Evolutionary conservation across 768 basidiomycete genomes (phyloP).

Genomic region (Hirschioporus abietinus): DNA sequence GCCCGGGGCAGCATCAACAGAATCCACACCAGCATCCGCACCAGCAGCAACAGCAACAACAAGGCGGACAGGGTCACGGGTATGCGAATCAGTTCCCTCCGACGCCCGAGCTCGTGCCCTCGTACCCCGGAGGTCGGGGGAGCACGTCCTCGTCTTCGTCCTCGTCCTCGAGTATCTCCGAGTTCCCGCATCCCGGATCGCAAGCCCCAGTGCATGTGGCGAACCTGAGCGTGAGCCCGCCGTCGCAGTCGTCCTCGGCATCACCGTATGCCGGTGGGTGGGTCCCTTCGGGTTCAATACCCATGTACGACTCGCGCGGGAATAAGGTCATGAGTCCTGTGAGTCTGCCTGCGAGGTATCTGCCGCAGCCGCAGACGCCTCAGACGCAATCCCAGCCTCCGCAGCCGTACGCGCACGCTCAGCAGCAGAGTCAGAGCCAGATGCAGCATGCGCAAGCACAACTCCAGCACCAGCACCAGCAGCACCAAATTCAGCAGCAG

Average conservation of each 20-base stretch:
- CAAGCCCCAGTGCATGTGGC: neutral
- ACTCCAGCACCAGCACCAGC: neutral
- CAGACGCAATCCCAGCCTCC: neutral
- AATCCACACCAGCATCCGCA: neutral
- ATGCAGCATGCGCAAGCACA: too few relatives aligned
- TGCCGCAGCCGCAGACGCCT: neutral
- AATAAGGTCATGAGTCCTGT: neutral
- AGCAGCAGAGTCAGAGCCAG: neutral
- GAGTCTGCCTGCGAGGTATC: neutral
- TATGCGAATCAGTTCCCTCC: neutral
- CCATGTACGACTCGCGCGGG: neutral
- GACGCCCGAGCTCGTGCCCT: neutral
- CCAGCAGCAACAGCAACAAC: neutral
- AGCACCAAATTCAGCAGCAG: neutral
- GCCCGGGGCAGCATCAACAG: too few relatives aligned
- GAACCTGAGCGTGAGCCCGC: neutral
- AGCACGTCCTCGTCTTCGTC: neutral
- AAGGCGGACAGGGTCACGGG: neutral
- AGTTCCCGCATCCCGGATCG: neutral
- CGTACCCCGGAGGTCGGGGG: neutral
- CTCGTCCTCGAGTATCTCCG: neutral
- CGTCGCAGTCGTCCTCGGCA: neutral
- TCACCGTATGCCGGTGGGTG: neutral
- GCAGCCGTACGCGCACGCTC: neutral
- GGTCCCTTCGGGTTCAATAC: neutral